phyloP scores from a whole-genome alignment of 495 filamentous ascomycete genomes.

The Aspergillus funiculosus region DNA sequence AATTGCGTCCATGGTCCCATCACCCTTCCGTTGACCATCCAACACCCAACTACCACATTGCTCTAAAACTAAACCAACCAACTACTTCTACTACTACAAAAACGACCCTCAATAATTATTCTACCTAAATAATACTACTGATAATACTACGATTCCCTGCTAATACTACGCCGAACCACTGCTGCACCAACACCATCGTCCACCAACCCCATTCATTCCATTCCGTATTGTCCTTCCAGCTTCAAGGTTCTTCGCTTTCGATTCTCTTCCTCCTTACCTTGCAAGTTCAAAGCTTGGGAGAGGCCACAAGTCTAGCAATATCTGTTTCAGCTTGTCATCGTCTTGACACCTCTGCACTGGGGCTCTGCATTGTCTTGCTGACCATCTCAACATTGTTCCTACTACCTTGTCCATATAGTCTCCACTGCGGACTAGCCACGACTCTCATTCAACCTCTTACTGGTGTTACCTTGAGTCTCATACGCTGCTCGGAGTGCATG shows the following conservation, averaged over 20 bases:
- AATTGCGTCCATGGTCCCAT: slow-evolving; percentile 10
- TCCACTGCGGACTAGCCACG: slow-evolving; percentile 14
- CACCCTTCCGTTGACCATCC: slow-evolving; percentile 12
- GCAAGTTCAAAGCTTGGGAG: not conserved
- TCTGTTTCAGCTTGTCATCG: slow-evolving; percentile 3
- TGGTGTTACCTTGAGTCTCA: slow-evolving; percentile 20
- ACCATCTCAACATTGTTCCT: not conserved
- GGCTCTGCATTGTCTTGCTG: not conserved
- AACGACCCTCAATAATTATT: not conserved
- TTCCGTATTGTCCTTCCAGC: too few species aligned
- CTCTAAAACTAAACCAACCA: not conserved
- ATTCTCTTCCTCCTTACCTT: slow-evolving; percentile 5
- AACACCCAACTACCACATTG: not conserved
- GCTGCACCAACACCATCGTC: slow-evolving; percentile 1
- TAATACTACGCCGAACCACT: slow-evolving; percentile 13
- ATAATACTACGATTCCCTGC: slow-evolving; percentile 14
- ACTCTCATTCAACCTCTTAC: slow-evolving; percentile 6
- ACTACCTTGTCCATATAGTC: slow-evolving; percentile 1
- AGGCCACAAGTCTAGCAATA: not conserved
- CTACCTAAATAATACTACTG: slow-evolving; percentile 2
- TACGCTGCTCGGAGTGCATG: slow-evolving; percentile 10
- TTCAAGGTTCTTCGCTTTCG: slow-evolving; percentile 3
- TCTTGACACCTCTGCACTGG: not conserved
- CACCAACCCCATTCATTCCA: too few species aligned
- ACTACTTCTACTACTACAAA: slow-evolving; percentile 4